Evolutionary conservation across 164 flowering plant species (phyloP).

Genomic region (Umbellularia californica): DNA sequence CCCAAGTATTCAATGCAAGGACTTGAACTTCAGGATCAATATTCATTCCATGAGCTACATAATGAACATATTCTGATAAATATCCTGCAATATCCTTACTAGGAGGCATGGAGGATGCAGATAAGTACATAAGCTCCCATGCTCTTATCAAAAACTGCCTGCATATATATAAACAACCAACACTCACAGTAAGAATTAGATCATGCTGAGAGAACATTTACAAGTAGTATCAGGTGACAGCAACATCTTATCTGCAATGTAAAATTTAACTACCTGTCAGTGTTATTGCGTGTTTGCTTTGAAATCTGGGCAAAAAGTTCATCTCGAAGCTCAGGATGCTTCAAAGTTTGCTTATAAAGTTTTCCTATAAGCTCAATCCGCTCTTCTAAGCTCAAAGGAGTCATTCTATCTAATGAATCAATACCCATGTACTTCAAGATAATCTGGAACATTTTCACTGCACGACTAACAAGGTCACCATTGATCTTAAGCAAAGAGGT

Average conservation of each 20-base stretch:
- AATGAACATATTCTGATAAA: conserved; percentile 84
- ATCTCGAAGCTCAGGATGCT: conserved; percentile 95
- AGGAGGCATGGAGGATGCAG: conserved; percentile 99
- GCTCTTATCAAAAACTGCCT: conserved; percentile 81
- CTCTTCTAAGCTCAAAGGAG: conserved; percentile 70
- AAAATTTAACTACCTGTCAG: conserved; percentile 52
- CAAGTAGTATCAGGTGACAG: background rate
- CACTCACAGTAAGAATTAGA: conserved; percentile 3
- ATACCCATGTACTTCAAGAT: conserved; percentile 94
- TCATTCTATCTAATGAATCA: conserved; percentile 69
- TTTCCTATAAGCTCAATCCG: conserved; percentile 82
- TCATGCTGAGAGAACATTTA: background rate
- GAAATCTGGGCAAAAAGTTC: conserved; percentile 90
- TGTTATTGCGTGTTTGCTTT: conserved; percentile 91
- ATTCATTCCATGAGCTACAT: conserved; percentile 61
- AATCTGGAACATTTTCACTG: conserved; percentile 72
- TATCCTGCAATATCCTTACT: conserved; percentile 93
- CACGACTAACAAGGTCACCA: conserved; percentile 72
- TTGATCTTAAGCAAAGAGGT: conserved; percentile 85
- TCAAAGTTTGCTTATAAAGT: conserved; percentile 81
- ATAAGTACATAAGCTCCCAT: conserved; percentile 93
- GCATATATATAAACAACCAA: conserved; percentile 12
- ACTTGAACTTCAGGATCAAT: conserved; percentile 67
- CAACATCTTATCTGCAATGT: background rate
- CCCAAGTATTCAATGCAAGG: conserved; percentile 75